Conservation (phyloP, 805 yeast species). For the Isabelozyma gotoi region DNA sequence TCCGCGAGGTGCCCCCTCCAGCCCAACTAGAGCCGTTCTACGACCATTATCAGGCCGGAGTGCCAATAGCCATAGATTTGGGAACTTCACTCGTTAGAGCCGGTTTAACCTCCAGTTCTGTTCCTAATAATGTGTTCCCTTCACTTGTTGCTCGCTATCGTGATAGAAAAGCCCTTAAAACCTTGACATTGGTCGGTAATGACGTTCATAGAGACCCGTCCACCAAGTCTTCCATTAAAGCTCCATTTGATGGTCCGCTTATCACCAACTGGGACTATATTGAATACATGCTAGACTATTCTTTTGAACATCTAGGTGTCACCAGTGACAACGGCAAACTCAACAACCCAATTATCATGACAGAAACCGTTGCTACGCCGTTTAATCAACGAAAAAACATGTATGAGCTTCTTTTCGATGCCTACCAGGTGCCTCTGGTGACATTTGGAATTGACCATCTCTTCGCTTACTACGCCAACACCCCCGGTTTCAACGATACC, state of each 20-base stretch:
- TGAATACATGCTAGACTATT: slow-evolving; percentile 80
- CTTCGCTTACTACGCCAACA: slow-evolving; percentile 71
- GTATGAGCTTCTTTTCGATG: slow-evolving; percentile 84
- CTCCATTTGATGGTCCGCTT: slow-evolving; percentile 86
- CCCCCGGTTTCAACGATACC: slow-evolving; percentile 23
- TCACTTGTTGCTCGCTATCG: slow-evolving; percentile 69
- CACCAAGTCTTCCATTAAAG: slow-evolving; percentile 63
- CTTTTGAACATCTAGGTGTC: slow-evolving; percentile 78
- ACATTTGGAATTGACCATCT: slow-evolving; percentile 82
- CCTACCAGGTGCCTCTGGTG: slow-evolving; percentile 70
- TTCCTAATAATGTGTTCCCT: slow-evolving; percentile 68
- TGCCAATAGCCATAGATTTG: slow-evolving; percentile 86
- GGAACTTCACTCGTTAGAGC: slow-evolving; percentile 65
- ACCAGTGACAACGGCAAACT: slow-evolving; percentile 45
- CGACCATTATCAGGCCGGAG: slow-evolving; percentile 46
- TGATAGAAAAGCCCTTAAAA: slow-evolving; percentile 66
- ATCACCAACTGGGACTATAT: slow-evolving; percentile 91
- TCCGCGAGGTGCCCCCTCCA: slow-evolving; percentile 42
- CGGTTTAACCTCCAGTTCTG: slow-evolving; percentile 49
- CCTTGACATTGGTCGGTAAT: slow-evolving; percentile 76
- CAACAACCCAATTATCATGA: slow-evolving; percentile 77
- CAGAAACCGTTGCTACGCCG: slow-evolving; percentile 75
- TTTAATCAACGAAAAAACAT: slow-evolving; percentile 66
- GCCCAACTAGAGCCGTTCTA: slow-evolving; percentile 46
- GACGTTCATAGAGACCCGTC: slow-evolving; percentile 74